Conservation (phyloP, 768 basidiomycete genomes). For the Termitomyces sp. region DNA sequence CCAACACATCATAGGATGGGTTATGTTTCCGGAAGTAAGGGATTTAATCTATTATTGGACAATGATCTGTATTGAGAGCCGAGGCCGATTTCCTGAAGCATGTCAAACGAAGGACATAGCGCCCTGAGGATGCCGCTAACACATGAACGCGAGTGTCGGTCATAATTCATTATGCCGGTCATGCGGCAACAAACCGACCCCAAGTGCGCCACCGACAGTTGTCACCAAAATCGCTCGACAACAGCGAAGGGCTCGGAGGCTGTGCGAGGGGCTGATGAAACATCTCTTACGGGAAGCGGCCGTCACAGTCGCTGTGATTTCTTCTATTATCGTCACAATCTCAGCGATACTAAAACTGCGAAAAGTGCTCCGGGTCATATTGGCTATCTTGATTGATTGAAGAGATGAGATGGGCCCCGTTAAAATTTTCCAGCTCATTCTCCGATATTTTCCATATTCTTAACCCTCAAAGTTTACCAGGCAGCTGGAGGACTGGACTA, state of each 20-base stretch:
- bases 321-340: too few relatives aligned
- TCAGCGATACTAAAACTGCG: slow-evolving; percentile 52
- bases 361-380: slow-evolving; percentile 10
- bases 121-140: background rate
- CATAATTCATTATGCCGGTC: background rate
- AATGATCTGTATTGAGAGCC: background rate
- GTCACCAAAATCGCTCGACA: slow-evolving; percentile 54
- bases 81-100: background rate
- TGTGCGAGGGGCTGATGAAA: background rate
- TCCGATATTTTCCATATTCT: slow-evolving; percentile 1
- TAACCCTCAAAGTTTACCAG: slow-evolving; percentile 11
- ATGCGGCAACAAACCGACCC: slow-evolving; percentile 23
- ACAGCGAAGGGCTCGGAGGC: slow-evolving; percentile 44
- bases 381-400: background rate
- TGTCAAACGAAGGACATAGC: background rate
- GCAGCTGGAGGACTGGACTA: slow-evolving; percentile 21
- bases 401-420: background rate
- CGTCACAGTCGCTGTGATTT: slow-evolving; percentile 59
- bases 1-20: background rate
- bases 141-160: background rate
- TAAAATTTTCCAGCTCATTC: background rate
- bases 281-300: slow-evolving; percentile 21
- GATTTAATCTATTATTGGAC: too few relatives aligned
- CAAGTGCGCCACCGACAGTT: slow-evolving; percentile 45
- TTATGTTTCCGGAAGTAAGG: background rate